Evolutionary conservation across 73 alveolate genomes (phyloP), one percentile per base, ranked within the genome.

Genomic region (Blepharisma stoltei): DNA sequence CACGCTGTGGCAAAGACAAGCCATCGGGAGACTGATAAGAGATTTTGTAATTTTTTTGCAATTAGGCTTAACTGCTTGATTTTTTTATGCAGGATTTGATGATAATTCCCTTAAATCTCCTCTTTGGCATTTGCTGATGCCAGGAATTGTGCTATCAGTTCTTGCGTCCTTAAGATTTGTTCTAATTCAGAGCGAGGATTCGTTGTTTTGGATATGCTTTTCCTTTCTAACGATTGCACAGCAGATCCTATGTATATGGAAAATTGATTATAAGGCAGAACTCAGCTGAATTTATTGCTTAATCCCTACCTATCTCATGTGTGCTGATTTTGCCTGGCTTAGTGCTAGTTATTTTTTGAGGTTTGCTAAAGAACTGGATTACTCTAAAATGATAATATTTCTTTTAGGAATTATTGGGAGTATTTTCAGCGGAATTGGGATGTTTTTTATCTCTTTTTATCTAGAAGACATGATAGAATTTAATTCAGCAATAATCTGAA

Each of bases 1-100:
- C 23, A 60, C 73, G 0, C 23, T 60, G 5, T 60, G 73, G 73
- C 73, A 60, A 25, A 60, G 73, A 25, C 73, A 60, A 60, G 73
- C 73, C 18, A 60, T 60, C 14, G 73, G 73, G 5, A 60, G 73
- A 25, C 47, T 60, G 38, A 60, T 60, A 60, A 60, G 73, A 60
- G 23, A 60, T 4, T 20, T 60, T 14, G 14, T 60, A 1, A 9
- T 25, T 1, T 60, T 18, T 14, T 60, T 25, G 2, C 23, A 14
- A 18, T 14, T 60, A 18, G 73, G 45, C 14, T 60, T 14, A 9
- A 25, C 73, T 14, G 18, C 18, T 14, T 8, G 14, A 60, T 18
- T 25, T 11, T 38, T 60, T 20, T 60, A 60, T 25, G n/a, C 14
- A 1, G 18, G 46, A 20, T 14, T 60, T 20, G 73, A 20, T 9